phyloP scores from a whole-genome alignment of 1,284 basidiomycete genomes.

The Microbotryum lychnidis-dioicae region DNA sequence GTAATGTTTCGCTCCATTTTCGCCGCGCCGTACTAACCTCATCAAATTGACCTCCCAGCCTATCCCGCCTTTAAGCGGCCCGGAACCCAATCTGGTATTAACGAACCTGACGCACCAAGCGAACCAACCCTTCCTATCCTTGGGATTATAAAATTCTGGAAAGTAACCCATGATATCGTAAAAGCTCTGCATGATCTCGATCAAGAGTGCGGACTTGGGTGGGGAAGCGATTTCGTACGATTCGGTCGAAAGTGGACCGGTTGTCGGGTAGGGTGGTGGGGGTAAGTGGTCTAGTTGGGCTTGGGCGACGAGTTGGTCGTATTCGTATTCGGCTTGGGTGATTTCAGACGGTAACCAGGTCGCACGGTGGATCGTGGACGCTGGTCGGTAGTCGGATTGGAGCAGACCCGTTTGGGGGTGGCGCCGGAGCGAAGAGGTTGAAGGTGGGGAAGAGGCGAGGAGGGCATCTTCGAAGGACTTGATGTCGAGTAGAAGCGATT shows the following conservation, averaged over 20 bases:
- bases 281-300: slow-evolving; percentile 1
- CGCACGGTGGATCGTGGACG: neutral
- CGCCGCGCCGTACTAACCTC: slow-evolving; percentile 6
- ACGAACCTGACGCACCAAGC: slow-evolving; percentile 27
- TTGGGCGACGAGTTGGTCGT: neutral
- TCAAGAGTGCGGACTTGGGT: neutral
- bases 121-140: slow-evolving; percentile 27
- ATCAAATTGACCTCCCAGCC: slow-evolving; percentile 23
- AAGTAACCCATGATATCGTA: neutral
- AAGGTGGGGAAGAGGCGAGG: slow-evolving; percentile 13
- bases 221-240: neutral
- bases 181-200: slow-evolving; percentile 13
- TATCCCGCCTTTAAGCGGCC: slow-evolving; percentile 9
- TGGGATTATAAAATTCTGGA: slow-evolving; percentile 17
- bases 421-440: neutral
- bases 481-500: slow-evolving; percentile 6
- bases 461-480: slow-evolving; percentile 24
- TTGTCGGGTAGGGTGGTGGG: slow-evolving; percentile 2
- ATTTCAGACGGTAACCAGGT: neutral
- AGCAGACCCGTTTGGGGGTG: neutral
- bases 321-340: neutral
- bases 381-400: neutral
- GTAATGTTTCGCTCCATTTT: neutral
- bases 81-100: slow-evolving; percentile 6
- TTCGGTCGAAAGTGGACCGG: slow-evolving; percentile 2